Evolutionary conservation across 352 stramenopile species (phyloP), one percentile per base, ranked within the genome.

Genomic region (Achlya hypogyna): DNA sequence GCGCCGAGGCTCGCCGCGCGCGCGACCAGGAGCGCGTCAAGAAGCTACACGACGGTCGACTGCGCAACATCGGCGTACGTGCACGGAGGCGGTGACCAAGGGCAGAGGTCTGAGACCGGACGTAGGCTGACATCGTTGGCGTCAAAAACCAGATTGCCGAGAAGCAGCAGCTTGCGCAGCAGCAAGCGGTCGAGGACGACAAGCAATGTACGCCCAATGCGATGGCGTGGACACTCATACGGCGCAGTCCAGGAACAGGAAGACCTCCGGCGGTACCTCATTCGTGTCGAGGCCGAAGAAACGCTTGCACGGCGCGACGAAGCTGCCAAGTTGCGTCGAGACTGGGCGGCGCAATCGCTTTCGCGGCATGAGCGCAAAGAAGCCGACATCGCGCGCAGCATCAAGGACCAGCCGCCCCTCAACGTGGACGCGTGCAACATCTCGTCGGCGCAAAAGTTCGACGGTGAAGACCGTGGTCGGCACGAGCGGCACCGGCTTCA

Each of bases 141-240:
- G 72, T 91, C 20, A 88, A 82, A 59, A 88, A 89, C 60, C 81
- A 92, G 69, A 62, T 90, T 8, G 77, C 86, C 53, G 81, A 91
- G 60, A 84, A 84, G 51, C 53, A 87, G 66, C 75, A 51, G 3
- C 77, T 35, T 9, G 54, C 29, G 3, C n/a, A 28, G 6, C 54
- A 87, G 49, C 69, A 85, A 32, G 76, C 69, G 34, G 71, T 53
- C 0, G 76, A 86, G 28, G 69, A 60, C 12, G 77, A 87, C 25
- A 63, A 64, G 0, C 77, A 84, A 62, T 74, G 80, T 12, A 75
- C 43, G 0, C 75, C 68, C 16, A 70, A 83, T 51, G 78, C n/a
- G n/a, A n/a, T n/a, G n/a, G n/a, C n/a, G n/a, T n/a, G n/a, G n/a
- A n/a, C n/a, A n/a, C n/a, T n/a, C 20, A 25, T 47, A 18, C 9